Base-by-base conservation (phyloP, 2,329 filamentous ascomycete species). In the Pyricularia grisea region DNA sequence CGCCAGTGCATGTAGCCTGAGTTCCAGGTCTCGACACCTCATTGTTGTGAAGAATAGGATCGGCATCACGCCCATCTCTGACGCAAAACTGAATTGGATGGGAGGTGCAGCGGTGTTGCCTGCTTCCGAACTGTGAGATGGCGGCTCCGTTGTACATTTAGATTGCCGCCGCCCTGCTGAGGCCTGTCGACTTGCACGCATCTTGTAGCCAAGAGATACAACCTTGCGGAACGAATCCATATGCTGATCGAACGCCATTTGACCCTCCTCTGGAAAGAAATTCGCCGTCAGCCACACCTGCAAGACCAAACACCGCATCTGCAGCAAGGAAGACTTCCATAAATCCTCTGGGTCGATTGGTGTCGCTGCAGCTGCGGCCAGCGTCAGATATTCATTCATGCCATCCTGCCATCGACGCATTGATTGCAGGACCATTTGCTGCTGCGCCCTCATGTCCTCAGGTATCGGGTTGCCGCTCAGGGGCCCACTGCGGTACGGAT, bases 61-160 rank as follows among this genome's bases (percentile, higher is more conserved):
- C 0, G 80, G 78, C 30, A 82, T 75, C 0, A 82, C 68, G 25
- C 81, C 79, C 14, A 79, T 81, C 58, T 82, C 80, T 65, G 82
- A 83, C 6, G 76, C 77, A 50, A 83, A 83, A 65, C 71, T 72
- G 67, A 71, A 42, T 23, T 17, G 60, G n/a, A 7, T 17, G 9
- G 28, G 25, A n/a, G 17, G 11, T 17, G 23, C 25, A 2, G 5
- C 28, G 14, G 14, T 64, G 14, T 23, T 63, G 14, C 25, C 12
- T 5, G 61, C 25, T 55, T 55, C 42, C 2, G 64, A 33, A 1
- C 30, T 66, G 64, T 14, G 42, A 55, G 64, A 23, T 33, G 25
- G 28, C 33, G 20, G 30, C 23, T 25, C 25, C 30, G 14, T 31
- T 10, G 30, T 17, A 5, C 1, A 20, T 7, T 20, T n/a, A 7